Conservation (phyloP, 75 land plant genomes). For the Pseudotsuga menziesii region DNA sequence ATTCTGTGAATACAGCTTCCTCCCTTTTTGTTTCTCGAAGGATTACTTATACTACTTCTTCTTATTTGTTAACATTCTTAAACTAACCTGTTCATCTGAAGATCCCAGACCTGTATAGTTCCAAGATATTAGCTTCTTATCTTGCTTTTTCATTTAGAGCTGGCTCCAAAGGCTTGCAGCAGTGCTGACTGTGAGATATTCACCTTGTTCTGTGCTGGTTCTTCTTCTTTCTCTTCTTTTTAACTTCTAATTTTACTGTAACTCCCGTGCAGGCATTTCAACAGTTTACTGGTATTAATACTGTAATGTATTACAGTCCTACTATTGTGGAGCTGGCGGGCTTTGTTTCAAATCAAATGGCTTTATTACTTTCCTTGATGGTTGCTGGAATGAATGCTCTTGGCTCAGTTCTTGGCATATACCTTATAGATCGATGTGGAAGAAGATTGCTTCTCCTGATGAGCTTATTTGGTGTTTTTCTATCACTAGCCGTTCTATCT, state of each 20-base stretch:
- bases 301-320: constrained; percentile 99
- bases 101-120: too few relatives aligned
- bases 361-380: constrained; percentile 70
- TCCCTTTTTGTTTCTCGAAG: too few relatives aligned
- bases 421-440: constrained; percentile 82
- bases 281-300: constrained; percentile 95
- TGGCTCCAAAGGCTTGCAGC: too few relatives aligned
- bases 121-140: too few relatives aligned
- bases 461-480: constrained; percentile 72
- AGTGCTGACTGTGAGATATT: too few relatives aligned
- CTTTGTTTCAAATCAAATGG: constrained; percentile 75
- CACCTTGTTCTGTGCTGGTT: too few relatives aligned
- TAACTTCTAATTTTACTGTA: neutral
- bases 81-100: too few relatives aligned
- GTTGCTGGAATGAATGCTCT: constrained; percentile 78
- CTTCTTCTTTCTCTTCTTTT: too few relatives aligned
- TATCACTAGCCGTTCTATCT: constrained; percentile 64
- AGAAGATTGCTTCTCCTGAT: constrained; percentile 54
- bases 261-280: constrained; percentile 76
- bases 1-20: too few relatives aligned
- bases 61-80: too few relatives aligned
- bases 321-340: constrained; percentile 96
- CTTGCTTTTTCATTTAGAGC: too few relatives aligned
- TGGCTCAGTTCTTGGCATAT: constrained; percentile 86
- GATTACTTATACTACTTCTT: too few relatives aligned